Evolutionary conservation across 306 rosid genomes (phyloP).

Genomic region (Lupinus albus): DNA sequence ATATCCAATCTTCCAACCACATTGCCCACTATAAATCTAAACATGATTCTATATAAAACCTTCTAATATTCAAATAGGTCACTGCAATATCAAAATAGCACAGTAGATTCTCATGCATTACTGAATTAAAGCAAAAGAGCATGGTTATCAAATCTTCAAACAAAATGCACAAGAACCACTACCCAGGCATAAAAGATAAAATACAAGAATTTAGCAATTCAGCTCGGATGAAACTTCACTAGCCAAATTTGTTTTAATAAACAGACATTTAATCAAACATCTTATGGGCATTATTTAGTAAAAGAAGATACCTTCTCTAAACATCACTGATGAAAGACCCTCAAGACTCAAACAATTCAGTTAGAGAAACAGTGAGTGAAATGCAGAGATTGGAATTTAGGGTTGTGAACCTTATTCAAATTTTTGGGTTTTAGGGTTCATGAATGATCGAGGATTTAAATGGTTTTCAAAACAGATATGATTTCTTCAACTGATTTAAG

Average conservation of each 20-base stretch:
- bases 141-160: not conserved
- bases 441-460: too few relatives aligned
- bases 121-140: not conserved
- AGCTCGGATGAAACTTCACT: not conserved
- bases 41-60: not conserved
- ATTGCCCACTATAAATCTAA: not conserved
- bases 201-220: not conserved
- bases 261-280: not conserved
- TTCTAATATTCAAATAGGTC: not conserved
- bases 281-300: not conserved
- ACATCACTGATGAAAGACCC: too few relatives aligned
- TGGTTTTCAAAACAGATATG: too few relatives aligned
- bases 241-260: not conserved
- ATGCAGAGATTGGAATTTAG: too few relatives aligned
- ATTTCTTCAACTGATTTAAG: too few relatives aligned
- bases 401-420: too few relatives aligned
- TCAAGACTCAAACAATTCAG: too few relatives aligned
- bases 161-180: not conserved
- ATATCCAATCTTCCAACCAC: not conserved
- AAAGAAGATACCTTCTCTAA: not conserved
- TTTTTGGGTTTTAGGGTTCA: too few relatives aligned
- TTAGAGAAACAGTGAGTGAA: too few relatives aligned
- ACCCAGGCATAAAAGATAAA: not conserved
- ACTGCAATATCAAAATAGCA: not conserved
- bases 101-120: not conserved